These are phyloP conservation scores for Limnomonas spitsbergensis DNA, from an alignment of 139 green algal species.

Conservation along the genomic window DNA sequence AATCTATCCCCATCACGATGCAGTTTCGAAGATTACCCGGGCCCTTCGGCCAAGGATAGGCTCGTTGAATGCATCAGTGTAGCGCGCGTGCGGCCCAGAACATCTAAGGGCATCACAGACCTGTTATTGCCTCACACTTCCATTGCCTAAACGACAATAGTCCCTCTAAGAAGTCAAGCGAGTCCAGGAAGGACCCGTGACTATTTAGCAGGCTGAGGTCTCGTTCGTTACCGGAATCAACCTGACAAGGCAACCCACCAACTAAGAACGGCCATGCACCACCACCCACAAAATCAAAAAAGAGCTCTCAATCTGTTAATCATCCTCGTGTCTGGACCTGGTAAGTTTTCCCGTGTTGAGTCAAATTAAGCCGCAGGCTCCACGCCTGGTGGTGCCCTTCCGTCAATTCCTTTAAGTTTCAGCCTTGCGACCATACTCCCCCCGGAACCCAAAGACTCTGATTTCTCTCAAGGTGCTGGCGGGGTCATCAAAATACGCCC, in stretches of 20 bases:
- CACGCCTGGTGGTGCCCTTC: slow-evolving; percentile 93
- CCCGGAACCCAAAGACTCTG: slow-evolving; percentile 96
- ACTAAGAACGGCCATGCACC: slow-evolving; percentile 77
- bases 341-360: slow-evolving; percentile 95
- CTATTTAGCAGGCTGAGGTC: slow-evolving; percentile 95
- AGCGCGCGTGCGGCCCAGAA: slow-evolving; percentile 97
- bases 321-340: slow-evolving; percentile 92
- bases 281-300: slow-evolving; percentile 92
- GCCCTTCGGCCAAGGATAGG: slow-evolving; percentile 85
- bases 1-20: slow-evolving; percentile 95
- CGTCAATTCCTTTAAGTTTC: slow-evolving; percentile 97
- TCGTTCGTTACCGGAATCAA: slow-evolving; percentile 96
- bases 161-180: slow-evolving; percentile 20
- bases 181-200: slow-evolving; percentile 39
- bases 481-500: slow-evolving; percentile 92
- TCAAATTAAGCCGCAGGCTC: slow-evolving; percentile 96
- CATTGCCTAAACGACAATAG: slow-evolving; percentile 57
- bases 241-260: slow-evolving; percentile 93
- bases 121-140: slow-evolving; percentile 88
- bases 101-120: slow-evolving; percentile 99
- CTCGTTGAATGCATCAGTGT: slow-evolving; percentile 96
- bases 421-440: slow-evolving; percentile 94
- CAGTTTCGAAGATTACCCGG: slow-evolving; percentile 89
- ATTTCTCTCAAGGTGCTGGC: slow-evolving; percentile 98
- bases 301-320: slow-evolving; percentile 95